These are phyloP conservation scores for Corymbia calophylla DNA, from an alignment of 441 rosid genomes.

Conservation along the genomic window DNA sequence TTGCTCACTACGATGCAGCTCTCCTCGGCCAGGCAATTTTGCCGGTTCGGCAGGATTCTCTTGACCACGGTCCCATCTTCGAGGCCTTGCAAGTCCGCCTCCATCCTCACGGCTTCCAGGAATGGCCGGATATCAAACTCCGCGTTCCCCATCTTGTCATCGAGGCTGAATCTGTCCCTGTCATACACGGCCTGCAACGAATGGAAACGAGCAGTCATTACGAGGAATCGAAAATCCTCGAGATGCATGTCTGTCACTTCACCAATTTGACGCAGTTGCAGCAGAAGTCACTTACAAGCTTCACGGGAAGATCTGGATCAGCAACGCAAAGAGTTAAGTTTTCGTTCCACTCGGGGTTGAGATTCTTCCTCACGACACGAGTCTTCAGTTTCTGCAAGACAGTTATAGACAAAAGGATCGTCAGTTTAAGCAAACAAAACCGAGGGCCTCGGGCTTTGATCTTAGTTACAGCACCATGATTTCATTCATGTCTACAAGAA, in stretches of 20 bases:
- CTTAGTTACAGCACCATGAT: background rate
- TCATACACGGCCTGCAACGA: background rate
- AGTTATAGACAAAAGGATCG: background rate
- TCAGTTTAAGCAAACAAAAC: background rate
- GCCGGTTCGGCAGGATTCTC: background rate
- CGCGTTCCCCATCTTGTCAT: background rate
- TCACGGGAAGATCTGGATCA: slow-evolving; percentile 28
- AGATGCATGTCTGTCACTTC: background rate
- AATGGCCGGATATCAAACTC: background rate
- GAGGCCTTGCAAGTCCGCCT: background rate
- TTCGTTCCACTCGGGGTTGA: slow-evolving; percentile 63
- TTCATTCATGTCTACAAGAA: background rate
- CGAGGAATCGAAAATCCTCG: background rate
- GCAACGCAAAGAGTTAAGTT: slow-evolving; percentile 41
- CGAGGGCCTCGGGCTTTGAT: background rate
- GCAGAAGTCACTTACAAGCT: slow-evolving; percentile 27
- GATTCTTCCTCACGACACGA: slow-evolving; percentile 32
- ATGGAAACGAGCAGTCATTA: background rate
- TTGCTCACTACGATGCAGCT: background rate
- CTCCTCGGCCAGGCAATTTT: background rate
- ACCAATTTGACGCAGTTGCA: background rate
- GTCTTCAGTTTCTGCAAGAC: slow-evolving; percentile 49
- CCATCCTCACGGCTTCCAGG: background rate
- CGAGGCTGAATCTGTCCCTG: background rate
- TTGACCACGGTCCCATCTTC: background rate